phyloP scores from a whole-genome alignment of 2,329 filamentous ascomycete species.

The Zasmidium cellare region DNA sequence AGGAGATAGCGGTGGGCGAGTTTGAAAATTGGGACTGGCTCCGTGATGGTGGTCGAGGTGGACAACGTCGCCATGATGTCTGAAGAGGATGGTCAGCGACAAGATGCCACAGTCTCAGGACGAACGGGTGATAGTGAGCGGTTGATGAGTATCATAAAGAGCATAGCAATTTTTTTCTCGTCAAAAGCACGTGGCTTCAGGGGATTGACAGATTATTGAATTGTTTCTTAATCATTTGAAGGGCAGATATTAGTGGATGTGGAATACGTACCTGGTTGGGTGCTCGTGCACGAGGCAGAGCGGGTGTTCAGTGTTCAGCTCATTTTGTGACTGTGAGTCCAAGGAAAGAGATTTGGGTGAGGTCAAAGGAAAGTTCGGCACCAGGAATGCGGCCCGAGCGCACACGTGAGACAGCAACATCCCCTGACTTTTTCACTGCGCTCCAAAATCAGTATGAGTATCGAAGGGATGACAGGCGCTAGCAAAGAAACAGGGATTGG shows the following conservation, averaged over 20 bases:
- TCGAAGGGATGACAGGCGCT: too few species aligned
- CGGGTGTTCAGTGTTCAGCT: conserved; percentile 7
- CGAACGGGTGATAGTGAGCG: too few species aligned
- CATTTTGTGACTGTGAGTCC: conserved; percentile 3
- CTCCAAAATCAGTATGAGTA: too few species aligned
- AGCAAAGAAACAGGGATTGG: too few species aligned
- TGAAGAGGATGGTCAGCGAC: not conserved
- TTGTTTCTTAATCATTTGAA: conserved; percentile 62
- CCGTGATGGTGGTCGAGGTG: conserved; percentile 40
- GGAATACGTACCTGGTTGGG: conserved; percentile 9
- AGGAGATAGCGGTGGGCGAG: conserved; percentile 81
- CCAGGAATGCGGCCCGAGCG: too few species aligned
- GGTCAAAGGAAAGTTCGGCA: too few species aligned
- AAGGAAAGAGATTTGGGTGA: too few species aligned
- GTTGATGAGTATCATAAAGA: conserved; percentile 33
- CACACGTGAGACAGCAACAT: too few species aligned
- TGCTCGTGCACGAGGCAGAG: conserved; percentile 10
- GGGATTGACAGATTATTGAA: conserved; percentile 77
- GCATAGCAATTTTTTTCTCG: conserved; percentile 53
- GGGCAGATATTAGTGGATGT: not conserved
- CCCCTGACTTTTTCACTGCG: too few species aligned
- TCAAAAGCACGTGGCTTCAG: conserved; percentile 63
- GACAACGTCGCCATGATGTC: conserved; percentile 23
- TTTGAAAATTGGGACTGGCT: conserved; percentile 75
- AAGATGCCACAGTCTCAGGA: not conserved